Evolutionary conservation across 768 basidiomycete species (phyloP).

Genomic region (Rhodotorula paludigena): DNA sequence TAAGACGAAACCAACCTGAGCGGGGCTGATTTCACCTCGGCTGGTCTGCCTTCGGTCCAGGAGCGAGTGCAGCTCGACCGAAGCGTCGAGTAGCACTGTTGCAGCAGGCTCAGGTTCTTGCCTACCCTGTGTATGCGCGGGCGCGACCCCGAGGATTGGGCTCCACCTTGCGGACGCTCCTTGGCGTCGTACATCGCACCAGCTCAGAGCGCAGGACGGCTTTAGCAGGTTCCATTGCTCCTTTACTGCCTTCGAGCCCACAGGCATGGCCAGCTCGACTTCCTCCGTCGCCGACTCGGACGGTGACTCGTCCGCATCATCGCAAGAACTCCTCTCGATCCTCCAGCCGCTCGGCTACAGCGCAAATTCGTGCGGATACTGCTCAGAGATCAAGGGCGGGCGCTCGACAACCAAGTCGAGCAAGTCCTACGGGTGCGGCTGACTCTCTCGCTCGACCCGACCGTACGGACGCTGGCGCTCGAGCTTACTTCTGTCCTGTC

Average conservation of each 20-base stretch:
- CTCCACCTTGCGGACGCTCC: too few species aligned
- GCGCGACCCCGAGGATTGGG: too few species aligned
- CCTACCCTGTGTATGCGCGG: too few species aligned
- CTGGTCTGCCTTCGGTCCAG: too few species aligned
- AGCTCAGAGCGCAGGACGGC: too few species aligned
- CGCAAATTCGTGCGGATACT: slow-evolving; percentile 29
- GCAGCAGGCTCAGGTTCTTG: too few species aligned
- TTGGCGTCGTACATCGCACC: too few species aligned
- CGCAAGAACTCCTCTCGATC: slow-evolving; percentile 15
- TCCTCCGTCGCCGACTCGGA: neutral
- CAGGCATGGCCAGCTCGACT: neutral
- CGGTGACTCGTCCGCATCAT: neutral
- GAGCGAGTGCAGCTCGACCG: too few species aligned
- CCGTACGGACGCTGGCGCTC: neutral
- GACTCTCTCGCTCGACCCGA: neutral
- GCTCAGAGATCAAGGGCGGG: slow-evolving; percentile 18
- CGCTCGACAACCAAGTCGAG: slow-evolving; percentile 9
- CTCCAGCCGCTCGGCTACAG: slow-evolving; percentile 29
- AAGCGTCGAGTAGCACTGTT: too few species aligned
- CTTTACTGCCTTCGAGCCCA: neutral
- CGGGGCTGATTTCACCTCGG: too few species aligned
- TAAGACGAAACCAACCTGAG: too few species aligned
- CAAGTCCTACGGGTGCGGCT: slow-evolving; percentile 31
- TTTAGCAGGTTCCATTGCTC: too few species aligned
- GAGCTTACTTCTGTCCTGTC: neutral